A percentile compares a stretch with the other conserved stretches of the same genome.
Evolutionary conservation across 2,329 filamentous ascomycete genomes (phyloP).

Genomic region (Fusarium nygamai): DNA sequence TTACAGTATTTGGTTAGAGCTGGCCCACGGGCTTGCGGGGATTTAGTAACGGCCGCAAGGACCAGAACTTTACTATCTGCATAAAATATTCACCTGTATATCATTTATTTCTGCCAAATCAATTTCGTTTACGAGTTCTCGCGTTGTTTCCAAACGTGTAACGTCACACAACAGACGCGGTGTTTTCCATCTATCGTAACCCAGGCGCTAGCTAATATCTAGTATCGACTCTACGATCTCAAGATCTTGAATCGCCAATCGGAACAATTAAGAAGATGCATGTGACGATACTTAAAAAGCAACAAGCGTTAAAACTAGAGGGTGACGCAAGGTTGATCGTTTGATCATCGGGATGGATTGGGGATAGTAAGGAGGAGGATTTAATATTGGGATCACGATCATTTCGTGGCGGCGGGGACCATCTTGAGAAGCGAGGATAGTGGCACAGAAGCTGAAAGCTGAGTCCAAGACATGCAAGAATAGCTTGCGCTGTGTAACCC

Average conservation of each 20-base stretch:
- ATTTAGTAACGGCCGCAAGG: conserved; percentile 21
- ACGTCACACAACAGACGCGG: not conserved
- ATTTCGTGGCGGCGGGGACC: conserved; percentile 34
- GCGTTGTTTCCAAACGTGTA: not conserved
- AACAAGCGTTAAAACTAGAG: conserved; percentile 14
- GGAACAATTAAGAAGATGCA: conserved; percentile 1
- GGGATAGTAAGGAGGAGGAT: not conserved
- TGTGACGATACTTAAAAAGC: conserved; percentile 5
- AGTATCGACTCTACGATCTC: conserved; percentile 1
- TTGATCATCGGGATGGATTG: conserved; percentile 19
- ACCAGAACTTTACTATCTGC: conserved; percentile 16
- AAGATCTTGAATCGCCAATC: conserved; percentile 23
- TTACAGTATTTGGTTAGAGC: conserved; percentile 5
- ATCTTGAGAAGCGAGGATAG: conserved; percentile 6
- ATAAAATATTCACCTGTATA: conserved; percentile 21
- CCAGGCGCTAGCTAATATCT: conserved; percentile 9
- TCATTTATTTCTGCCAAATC: not conserved
- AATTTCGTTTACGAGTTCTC: not conserved
- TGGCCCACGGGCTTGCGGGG: conserved; percentile 11
- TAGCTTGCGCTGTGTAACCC: conserved; percentile 5
- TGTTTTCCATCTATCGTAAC: not conserved
- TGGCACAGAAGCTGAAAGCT: conserved; percentile 12
- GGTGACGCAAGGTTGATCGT: conserved; percentile 7
- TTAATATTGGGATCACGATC: not conserved
- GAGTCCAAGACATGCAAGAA: conserved; percentile 3